Percentiles rank a stretch among this genome's conserved stretches.
Conservation (phyloP, 1,284 basidiomycete genomes). For the Cryptococcus hybrid region DNA sequence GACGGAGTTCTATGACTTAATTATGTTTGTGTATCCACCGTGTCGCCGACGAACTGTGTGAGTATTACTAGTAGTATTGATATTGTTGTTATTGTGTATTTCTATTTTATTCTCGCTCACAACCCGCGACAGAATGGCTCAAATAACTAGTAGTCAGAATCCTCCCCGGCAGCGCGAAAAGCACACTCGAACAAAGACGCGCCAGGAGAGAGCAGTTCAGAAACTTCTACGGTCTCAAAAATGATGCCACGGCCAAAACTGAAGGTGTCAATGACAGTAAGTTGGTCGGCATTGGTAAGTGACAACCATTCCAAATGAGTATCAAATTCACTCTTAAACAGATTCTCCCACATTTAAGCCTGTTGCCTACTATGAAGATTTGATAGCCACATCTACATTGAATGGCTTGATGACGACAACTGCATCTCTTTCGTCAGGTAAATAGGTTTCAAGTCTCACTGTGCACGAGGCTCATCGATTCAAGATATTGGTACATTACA, state of each 20-base stretch:
- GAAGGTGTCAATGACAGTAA: neutral
- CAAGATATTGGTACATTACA: conserved; percentile 45
- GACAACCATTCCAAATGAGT: no score
- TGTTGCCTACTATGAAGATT: conserved; percentile 41
- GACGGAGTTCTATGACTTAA: neutral
- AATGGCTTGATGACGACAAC: conserved; percentile 39
- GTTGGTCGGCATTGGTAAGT: conserved; percentile 31
- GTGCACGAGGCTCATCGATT: neutral
- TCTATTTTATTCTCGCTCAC: no score
- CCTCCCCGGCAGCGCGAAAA: neutral
- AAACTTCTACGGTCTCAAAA: conserved; percentile 40
- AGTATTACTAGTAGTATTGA: no score
- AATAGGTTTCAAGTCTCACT: no score
- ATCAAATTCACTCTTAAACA: conserved; percentile 2
- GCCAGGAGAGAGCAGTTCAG: conserved; percentile 41
- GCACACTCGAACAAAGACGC: conserved; percentile 22
- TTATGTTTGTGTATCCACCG: neutral
- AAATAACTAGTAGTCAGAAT: no score
- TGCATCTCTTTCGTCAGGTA: conserved; percentile 34
- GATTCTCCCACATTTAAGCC: conserved; percentile 38
- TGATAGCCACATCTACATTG: conserved; percentile 33
- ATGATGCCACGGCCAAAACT: conserved; percentile 2
- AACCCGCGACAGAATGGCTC: no score
- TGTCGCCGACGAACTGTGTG: no score
- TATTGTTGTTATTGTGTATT: no score